Percentiles rank a stretch among this genome's conserved stretches.
phyloP scores from a whole-genome alignment of 805 yeast genomes.

The Saccharomycopsis capsularis region DNA sequence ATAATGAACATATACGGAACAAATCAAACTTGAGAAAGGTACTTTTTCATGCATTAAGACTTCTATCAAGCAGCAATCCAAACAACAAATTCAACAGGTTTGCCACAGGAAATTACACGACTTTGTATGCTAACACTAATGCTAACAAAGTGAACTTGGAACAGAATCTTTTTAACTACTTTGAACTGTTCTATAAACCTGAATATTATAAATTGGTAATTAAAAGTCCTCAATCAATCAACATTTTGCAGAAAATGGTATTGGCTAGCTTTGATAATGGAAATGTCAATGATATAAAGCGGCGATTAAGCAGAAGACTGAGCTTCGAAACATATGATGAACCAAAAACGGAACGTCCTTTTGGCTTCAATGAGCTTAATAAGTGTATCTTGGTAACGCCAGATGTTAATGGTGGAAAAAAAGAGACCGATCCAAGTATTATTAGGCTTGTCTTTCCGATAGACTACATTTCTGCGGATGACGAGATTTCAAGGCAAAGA shows the following conservation, averaged over 20 bases:
- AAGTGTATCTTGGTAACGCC: not conserved
- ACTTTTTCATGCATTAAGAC: slow-evolving; percentile 51
- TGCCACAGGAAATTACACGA: slow-evolving; percentile 55
- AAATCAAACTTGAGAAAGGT: slow-evolving; percentile 37
- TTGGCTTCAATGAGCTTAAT: too few relatives aligned
- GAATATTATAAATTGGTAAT: slow-evolving; percentile 51
- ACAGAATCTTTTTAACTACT: slow-evolving; percentile 34
- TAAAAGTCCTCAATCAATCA: slow-evolving; percentile 61
- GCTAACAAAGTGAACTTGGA: slow-evolving; percentile 32
- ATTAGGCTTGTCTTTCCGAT: not conserved
- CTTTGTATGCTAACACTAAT: slow-evolving; percentile 35
- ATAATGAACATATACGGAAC: slow-evolving; percentile 62
- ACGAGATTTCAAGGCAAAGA: not conserved
- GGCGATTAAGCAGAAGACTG: too few relatives aligned
- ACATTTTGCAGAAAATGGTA: slow-evolving; percentile 49
- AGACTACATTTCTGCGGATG: not conserved
- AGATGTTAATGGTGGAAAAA: too few relatives aligned
- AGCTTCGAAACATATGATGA: too few relatives aligned
- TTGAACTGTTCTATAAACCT: slow-evolving; percentile 36
- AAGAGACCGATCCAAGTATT: not conserved
- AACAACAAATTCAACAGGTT: slow-evolving; percentile 53
- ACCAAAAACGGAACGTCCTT: too few relatives aligned
- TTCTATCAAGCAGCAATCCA: slow-evolving; percentile 35
- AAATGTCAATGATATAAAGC: too few relatives aligned
- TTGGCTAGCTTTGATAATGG: slow-evolving; percentile 17